Evolutionary conservation across 202 grass and related monocot species (phyloP).

Genomic region (Carex arenaria): DNA sequence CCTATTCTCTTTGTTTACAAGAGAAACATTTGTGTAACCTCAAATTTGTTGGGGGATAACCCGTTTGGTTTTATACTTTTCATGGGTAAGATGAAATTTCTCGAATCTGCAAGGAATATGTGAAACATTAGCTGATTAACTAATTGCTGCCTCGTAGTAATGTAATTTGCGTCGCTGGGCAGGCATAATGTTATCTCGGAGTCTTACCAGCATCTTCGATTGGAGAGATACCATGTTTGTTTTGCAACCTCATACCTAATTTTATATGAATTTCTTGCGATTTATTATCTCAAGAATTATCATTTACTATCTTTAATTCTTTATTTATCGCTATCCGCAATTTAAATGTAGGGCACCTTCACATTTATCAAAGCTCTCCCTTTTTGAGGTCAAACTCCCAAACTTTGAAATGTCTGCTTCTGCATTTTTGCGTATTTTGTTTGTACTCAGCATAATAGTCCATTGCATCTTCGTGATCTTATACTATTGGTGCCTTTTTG

Average conservation of each 20-base stretch:
- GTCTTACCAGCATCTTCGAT: constrained; percentile 92
- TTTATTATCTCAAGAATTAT: constrained; percentile 47
- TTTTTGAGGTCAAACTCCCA: constrained; percentile 75
- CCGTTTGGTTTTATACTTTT: not conserved
- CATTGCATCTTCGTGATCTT: constrained; percentile 9
- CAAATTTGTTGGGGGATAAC: not conserved
- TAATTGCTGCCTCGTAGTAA: constrained; percentile 48
- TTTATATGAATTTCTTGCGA: constrained; percentile 58
- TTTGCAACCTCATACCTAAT: constrained; percentile 77
- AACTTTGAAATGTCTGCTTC: constrained; percentile 46
- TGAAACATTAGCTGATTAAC: constrained; percentile 13
- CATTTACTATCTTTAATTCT: constrained; percentile 51
- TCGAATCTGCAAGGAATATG: constrained; percentile 4
- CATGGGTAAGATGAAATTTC: constrained; percentile 1
- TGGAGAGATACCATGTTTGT: constrained; percentile 93
- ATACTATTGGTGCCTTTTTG: constrained; percentile 11
- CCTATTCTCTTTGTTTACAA: not conserved
- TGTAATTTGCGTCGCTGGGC: constrained; percentile 86
- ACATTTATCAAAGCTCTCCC: constrained; percentile 74
- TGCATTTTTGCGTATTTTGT: constrained; percentile 38
- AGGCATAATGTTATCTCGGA: constrained; percentile 85
- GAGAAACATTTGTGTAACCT: not conserved
- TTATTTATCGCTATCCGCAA: constrained; percentile 46
- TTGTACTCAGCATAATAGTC: constrained; percentile 25
- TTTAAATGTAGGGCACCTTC: constrained; percentile 65